These are phyloP conservation scores for Leccinum uliginosum DNA, from an alignment of 768 basidiomycete genomes.

Conservation along the genomic window DNA sequence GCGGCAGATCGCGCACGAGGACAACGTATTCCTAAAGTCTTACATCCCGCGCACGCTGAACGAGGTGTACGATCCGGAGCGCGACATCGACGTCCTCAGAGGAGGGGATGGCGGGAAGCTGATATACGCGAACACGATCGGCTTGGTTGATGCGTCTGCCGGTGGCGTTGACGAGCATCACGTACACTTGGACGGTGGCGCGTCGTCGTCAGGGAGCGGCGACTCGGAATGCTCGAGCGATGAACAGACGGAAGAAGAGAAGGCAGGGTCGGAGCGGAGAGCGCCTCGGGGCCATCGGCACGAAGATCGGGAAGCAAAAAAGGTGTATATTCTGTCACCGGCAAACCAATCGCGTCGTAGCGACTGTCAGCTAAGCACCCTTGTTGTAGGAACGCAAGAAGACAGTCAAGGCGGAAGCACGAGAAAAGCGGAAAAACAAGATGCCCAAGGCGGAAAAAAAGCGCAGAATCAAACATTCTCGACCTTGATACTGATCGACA, in stretches of 20 bases:
- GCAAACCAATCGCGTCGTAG: conserved; percentile 5
- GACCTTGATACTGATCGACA: conserved; percentile 16
- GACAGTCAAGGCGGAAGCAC: conserved; percentile 77
- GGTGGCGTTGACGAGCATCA: conserved; percentile 3
- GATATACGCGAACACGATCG: conserved; percentile 87
- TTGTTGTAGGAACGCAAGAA: conserved; percentile 83
- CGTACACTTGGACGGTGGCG: conserved; percentile 18
- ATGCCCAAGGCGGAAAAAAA: conserved; percentile 97
- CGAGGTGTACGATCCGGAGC: conserved; percentile 92
- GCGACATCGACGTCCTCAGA: conserved; percentile 75
- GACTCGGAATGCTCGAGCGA: conserved; percentile 27
- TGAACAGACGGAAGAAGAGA: conserved; percentile 34
- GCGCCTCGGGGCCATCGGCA: conserved; percentile 83
- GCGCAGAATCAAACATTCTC: conserved; percentile 60
- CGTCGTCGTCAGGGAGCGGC: conserved; percentile 22
- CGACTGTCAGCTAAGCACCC: not conserved
- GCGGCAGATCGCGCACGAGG: conserved; percentile 55
- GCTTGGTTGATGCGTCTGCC: conserved; percentile 50
- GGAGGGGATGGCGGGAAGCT: conserved; percentile 67
- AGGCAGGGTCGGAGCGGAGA: conserved; percentile 42
- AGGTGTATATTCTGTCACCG: conserved; percentile 41
- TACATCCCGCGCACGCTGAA: conserved; percentile 92
- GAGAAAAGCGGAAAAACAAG: conserved; percentile 86
- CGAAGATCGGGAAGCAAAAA: conserved; percentile 89
- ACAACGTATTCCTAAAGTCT: conserved; percentile 82